Conservation (phyloP, 2,329 filamentous ascomycete species). For the Aspergillus sp. region DNA sequence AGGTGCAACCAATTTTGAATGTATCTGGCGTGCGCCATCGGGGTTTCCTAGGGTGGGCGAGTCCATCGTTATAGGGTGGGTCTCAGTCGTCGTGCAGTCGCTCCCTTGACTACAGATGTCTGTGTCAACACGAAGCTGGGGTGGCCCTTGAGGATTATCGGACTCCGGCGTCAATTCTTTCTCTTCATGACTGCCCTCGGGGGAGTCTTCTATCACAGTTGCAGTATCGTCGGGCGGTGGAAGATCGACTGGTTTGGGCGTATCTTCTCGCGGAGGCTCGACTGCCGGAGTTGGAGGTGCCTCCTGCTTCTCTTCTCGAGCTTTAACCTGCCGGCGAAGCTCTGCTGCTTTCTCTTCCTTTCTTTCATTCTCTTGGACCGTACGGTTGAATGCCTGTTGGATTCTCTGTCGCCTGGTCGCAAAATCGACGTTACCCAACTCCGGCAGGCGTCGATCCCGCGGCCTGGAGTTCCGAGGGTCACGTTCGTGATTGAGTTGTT, state of each 20-base stretch:
- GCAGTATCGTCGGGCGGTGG: constrained; percentile 19
- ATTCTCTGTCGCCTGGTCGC: constrained; percentile 78
- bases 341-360: constrained; percentile 59
- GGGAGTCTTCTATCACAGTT: constrained; percentile 21
- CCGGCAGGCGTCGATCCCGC: constrained; percentile 49
- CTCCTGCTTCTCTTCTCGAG: constrained; percentile 51
- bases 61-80: constrained; percentile 32
- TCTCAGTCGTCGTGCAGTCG: constrained; percentile 3
- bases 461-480: constrained; percentile 30
- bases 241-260: constrained; percentile 5
- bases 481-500: constrained; percentile 30
- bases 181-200: constrained; percentile 12
- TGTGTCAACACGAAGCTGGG: constrained; percentile 29
- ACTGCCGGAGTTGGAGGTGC: constrained; percentile 26
- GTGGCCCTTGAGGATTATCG: constrained; percentile 11
- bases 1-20: constrained; percentile 12
- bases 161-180: constrained; percentile 3
- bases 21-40: constrained; percentile 10
- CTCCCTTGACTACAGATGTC: constrained; percentile 11
- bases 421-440: constrained; percentile 77
- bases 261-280: constrained; percentile 17
- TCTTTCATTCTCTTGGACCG: constrained; percentile 64
- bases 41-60: constrained; percentile 44
- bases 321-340: constrained; percentile 38
- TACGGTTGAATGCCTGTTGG: constrained; percentile 79